Base-by-base conservation (phyloP, 2,329 filamentous ascomycete species). In the Aspergillus costaricaensis region DNA sequence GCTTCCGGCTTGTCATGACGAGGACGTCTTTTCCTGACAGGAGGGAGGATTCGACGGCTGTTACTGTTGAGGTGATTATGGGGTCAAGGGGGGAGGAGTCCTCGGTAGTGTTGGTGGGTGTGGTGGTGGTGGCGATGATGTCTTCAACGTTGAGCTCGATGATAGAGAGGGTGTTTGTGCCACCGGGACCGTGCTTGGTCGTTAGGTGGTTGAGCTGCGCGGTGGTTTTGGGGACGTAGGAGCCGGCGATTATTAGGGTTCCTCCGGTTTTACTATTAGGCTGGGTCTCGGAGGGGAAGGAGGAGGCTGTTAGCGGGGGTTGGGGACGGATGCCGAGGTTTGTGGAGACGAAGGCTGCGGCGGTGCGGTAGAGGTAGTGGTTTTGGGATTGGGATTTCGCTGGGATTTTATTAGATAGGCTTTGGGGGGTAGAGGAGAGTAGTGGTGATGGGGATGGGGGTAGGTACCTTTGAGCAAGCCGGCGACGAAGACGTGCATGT, bases 201-300 rank as follows among this genome's bases (percentile, higher is more conserved):
- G 74, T 71, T 8, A 86, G 66, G 2, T 72, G 70, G 25, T 81
- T 77, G 0, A 86, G 70, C 58, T 86, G 84, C 0, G 81, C 79
- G 0, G 85, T 86, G 0, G 85, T 87, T 63, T 86, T 86, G 2
- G 83, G 83, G 0, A 86, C 83, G 48, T 87, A 86, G 0, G 82
- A 85, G 0, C 85, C 84, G 0, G 83, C 84, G 15, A 87, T 79
- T 17, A 86, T 79, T 0, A 87, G 67, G 0, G 83, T 84, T 0
- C 84, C 85, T 0, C 84, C 85, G 0, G 74, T 73, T 2, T 70
- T 59, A 12, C 66, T 25, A 25, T 8, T 27, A 8, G 25, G 25
- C 2, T 27, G 25, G 25, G 25, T 65, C 0, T 71, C 70, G 0
- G 72, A 12, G 5, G 32, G 69, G 67, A 9, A 82, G 69, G 0